Evolutionary conservation across 352 stramenopile species (phyloP).

Genomic region (Globisporangium parvum): DNA sequence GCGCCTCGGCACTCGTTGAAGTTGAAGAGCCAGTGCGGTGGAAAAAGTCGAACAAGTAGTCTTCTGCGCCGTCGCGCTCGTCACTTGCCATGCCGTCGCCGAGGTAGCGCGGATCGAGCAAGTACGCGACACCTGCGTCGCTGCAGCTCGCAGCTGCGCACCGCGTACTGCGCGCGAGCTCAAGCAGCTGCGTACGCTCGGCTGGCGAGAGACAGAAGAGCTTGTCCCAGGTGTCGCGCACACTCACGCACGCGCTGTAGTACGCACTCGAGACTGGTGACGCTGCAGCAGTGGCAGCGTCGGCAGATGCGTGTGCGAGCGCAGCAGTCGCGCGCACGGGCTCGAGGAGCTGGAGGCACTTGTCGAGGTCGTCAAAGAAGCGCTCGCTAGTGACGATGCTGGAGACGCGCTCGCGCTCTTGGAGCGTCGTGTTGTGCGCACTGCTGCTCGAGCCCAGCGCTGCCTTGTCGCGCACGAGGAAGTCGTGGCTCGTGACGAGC

Average conservation of each 20-base stretch:
- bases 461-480: neutral
- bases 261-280: constrained; percentile 5
- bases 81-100: constrained; percentile 14
- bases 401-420: neutral
- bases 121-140: constrained; percentile 7
- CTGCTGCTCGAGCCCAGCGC: neutral
- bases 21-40: neutral
- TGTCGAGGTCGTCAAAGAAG: constrained; percentile 10
- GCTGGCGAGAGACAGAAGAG: neutral
- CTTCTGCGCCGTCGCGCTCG: constrained; percentile 28
- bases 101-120: constrained; percentile 12
- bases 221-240: neutral
- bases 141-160: neutral
- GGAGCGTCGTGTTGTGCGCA: too few species aligned
- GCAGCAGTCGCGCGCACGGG: constrained; percentile 4
- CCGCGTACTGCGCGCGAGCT: neutral
- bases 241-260: neutral
- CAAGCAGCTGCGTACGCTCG: neutral
- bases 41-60: constrained; percentile 23
- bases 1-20: neutral
- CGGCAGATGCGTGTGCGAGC: neutral
- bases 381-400: neutral
- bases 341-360: constrained; percentile 8
- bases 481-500: constrained; percentile 2
- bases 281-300: neutral